These are phyloP conservation scores for Emericellopsis cladophorae DNA, from an alignment of 2,329 filamentous ascomycete species.

Conservation along the genomic window DNA sequence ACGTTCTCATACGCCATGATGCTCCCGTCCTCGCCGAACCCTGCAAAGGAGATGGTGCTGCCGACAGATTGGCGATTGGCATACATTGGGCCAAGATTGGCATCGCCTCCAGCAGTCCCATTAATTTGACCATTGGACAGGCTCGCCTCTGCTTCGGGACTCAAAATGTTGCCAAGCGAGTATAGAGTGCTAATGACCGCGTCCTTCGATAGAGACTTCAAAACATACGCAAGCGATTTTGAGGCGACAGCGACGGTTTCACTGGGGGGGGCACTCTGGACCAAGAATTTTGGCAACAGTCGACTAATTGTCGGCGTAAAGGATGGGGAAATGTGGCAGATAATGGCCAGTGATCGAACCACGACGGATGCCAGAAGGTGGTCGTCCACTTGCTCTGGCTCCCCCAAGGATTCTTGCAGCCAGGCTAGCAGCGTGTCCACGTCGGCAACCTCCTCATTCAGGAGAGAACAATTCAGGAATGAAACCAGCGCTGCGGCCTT, in stretches of 20 bases:
- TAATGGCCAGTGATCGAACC: conserved; percentile 68
- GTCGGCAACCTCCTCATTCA: conserved; percentile 74
- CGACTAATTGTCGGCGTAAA: conserved; percentile 67
- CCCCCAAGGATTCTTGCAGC: conserved; percentile 72
- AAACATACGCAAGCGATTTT: conserved; percentile 68
- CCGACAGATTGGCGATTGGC: conserved; percentile 47
- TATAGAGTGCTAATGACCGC: conserved; percentile 91
- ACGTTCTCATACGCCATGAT: conserved; percentile 70
- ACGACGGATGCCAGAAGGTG: conserved; percentile 64
- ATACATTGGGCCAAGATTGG: conserved; percentile 31
- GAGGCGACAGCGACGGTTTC: conserved; percentile 65
- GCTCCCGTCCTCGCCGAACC: conserved; percentile 67
- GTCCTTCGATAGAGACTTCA: conserved; percentile 79
- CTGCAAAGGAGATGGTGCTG: conserved; percentile 67
- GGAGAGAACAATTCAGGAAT: conserved; percentile 72
- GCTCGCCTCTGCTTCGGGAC: conserved; percentile 48
- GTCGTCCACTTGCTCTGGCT: conserved; percentile 73
- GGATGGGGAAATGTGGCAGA: conserved; percentile 61
- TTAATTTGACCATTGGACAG: conserved; percentile 39
- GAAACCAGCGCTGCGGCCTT: conserved; percentile 73
- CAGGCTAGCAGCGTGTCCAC: conserved; percentile 67
- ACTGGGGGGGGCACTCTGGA: conserved; percentile 63
- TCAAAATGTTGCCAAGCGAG: conserved; percentile 89
- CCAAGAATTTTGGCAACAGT: conserved; percentile 73
- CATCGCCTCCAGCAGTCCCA: conserved; percentile 22